Conservation (phyloP, 306 rosid species). For the Sicyos baderoa region DNA sequence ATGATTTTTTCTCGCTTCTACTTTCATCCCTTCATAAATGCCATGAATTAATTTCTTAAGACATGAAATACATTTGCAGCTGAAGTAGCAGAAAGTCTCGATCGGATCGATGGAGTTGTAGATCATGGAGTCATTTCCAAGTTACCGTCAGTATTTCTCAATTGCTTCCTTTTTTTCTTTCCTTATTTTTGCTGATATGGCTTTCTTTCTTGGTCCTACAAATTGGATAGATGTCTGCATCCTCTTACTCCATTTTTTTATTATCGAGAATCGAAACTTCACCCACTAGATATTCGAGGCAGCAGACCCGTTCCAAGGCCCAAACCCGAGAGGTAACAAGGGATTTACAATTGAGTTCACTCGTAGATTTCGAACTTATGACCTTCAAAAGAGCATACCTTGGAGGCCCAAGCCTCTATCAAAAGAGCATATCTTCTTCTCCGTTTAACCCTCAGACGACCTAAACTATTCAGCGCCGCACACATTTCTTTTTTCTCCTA, state of each 20-base stretch:
- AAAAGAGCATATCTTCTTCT: too few species aligned
- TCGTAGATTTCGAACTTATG: too few species aligned
- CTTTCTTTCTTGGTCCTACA: neutral
- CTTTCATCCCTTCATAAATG: conserved; percentile 8
- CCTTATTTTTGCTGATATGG: neutral
- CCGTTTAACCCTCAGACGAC: too few species aligned
- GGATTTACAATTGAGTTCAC: too few species aligned
- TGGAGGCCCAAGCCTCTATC: too few species aligned
- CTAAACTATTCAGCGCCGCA: too few species aligned
- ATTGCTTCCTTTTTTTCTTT: conserved; percentile 17
- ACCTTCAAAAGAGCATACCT: too few species aligned
- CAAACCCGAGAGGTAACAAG: too few species aligned
- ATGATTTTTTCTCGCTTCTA: neutral
- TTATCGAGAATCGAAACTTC: too few species aligned
- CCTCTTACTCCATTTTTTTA: neutral
- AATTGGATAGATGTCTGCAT: neutral
- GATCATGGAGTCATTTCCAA: conserved; percentile 69
- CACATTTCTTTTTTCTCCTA: neutral
- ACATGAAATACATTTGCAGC: conserved; percentile 37
- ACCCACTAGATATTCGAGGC: too few species aligned
- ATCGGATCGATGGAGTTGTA: conserved; percentile 52
- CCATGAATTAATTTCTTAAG: conserved; percentile 10
- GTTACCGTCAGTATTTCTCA: conserved; percentile 56
- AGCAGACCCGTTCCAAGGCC: too few species aligned
- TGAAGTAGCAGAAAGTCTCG: conserved; percentile 54